Base-by-base conservation (phyloP, 2,329 filamentous ascomycete species). In the Fusarium sp. region DNA sequence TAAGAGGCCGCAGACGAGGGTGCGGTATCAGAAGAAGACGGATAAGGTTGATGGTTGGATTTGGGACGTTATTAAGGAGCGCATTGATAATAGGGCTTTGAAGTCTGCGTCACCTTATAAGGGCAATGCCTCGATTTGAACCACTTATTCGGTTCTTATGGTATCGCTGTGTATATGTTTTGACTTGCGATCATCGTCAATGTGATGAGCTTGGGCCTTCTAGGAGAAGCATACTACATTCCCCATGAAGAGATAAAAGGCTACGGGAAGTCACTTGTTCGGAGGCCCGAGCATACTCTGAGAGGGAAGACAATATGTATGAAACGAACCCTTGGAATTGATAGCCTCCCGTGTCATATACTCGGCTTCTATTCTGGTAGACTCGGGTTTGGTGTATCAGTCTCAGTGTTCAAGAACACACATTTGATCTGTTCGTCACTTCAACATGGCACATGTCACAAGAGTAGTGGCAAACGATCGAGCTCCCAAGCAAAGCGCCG, bases 11-110 rank as follows among this genome's bases (percentile, higher is more conserved):
- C 52, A 42, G 20, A 56, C 61, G 53, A 72, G 54, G 68, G 69
- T 63, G 38, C 62, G 70, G 48, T 72, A 77, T 42, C 68, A 75
- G 57, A 74, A 73, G 57, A 73, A 73, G 53, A 75, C 67, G 64
- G 76, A 74, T 21, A 69, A 76, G 55, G 76, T 80, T 1, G 77
- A 81, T 60, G 71, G 70, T 39, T 83, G 81, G 81, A 78, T 83
- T 9, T 83, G 81, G 81, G 79, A 81, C 41, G 75, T 73, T 1
- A 68, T 82, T 46, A 77, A 74, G 65, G 73, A 76, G n/a, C 77
- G 74, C 56, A 63, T 82, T 49, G 74, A 71, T 5, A 75, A 70
- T 57, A 71, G 68, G 52, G 66, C 63, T 9, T 50, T 63, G 12
- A 65, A 55, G 16, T 21, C 42, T 11, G 23, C 33, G 13, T 65